These are phyloP conservation scores for Phytophthora boehmeriae DNA, from an alignment of 352 stramenopile genomes.

Conservation along the genomic window DNA sequence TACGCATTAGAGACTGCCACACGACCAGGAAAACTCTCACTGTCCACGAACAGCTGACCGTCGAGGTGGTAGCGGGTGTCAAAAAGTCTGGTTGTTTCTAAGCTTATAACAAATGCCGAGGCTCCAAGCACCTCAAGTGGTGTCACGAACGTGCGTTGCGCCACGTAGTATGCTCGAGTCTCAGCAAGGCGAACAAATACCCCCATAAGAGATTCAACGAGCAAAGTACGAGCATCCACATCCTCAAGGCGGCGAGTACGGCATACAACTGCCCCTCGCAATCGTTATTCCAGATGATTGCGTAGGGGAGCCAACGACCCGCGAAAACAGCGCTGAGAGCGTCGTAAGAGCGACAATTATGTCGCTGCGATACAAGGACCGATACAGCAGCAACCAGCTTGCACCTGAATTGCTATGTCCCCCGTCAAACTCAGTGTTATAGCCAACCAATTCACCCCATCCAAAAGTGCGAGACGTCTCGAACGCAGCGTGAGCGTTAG, in stretches of 20 bases:
- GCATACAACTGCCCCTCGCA: constrained; percentile 30
- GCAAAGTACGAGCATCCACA: constrained; percentile 60
- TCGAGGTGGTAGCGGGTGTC: constrained; percentile 43
- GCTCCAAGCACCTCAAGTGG: constrained; percentile 43
- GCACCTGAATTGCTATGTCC: constrained; percentile 14
- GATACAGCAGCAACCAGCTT: constrained; percentile 55
- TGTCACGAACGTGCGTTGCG: constrained; percentile 44
- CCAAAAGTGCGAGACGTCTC: constrained; percentile 46
- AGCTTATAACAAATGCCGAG: constrained; percentile 28
- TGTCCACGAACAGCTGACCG: constrained; percentile 41
- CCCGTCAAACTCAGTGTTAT: constrained; percentile 9
- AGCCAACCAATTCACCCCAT: constrained; percentile 29
- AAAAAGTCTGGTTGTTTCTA: constrained; percentile 35
- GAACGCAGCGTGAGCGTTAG: constrained; percentile 31
- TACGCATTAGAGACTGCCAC: constrained; percentile 52
- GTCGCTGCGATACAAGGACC: constrained; percentile 57
- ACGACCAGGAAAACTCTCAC: constrained; percentile 32
- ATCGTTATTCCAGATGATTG: constrained; percentile 48
- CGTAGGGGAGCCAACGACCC: constrained; percentile 53
- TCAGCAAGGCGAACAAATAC: constrained; percentile 37
- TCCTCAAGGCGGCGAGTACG: constrained; percentile 40
- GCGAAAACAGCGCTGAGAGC: constrained; percentile 51
- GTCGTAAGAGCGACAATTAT: constrained; percentile 47
- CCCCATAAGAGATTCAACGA: constrained; percentile 47
- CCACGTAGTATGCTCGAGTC: constrained; percentile 45